Conservation (phyloP, 345 rosid species). For the Cardamine resedifolia region DNA sequence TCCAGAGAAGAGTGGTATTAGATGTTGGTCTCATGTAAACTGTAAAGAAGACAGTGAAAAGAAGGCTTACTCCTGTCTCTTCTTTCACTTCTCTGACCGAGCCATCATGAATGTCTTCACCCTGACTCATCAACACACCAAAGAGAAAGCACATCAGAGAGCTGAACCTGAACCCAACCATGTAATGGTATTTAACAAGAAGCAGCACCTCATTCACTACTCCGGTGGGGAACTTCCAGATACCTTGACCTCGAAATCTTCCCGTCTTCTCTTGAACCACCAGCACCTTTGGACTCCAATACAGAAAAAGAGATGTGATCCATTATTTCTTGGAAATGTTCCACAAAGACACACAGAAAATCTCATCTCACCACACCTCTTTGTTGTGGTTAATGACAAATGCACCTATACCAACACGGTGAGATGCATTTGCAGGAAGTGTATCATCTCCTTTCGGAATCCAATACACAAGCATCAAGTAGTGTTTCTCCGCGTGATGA, state of each 20-base stretch:
- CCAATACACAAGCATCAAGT: slow-evolving; percentile 88
- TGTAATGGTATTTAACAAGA: background rate
- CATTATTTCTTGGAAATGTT: background rate
- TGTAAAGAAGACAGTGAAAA: background rate
- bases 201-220: slow-evolving; percentile 67
- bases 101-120: slow-evolving; percentile 73
- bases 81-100: slow-evolving; percentile 90
- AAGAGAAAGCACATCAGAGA: slow-evolving; percentile 6
- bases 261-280: slow-evolving; percentile 85
- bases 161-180: background rate
- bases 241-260: slow-evolving; percentile 51
- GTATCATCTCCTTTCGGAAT: slow-evolving; percentile 58
- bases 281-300: slow-evolving; percentile 46
- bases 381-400: slow-evolving; percentile 71
- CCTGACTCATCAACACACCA: slow-evolving; percentile 45
- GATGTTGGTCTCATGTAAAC: slow-evolving; percentile 8
- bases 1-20: slow-evolving; percentile 4
- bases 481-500: slow-evolving; percentile 85
- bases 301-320: slow-evolving; percentile 17
- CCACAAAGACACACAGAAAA: background rate
- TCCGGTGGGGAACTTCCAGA: slow-evolving; percentile 92
- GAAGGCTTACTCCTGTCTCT: slow-evolving; percentile 80
- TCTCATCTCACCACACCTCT: slow-evolving; percentile 51
- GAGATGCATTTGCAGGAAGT: slow-evolving; percentile 87
- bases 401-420: slow-evolving; percentile 75